A percentile compares a stretch with the other conserved stretches of the same genome.
Evolutionary conservation across 2,329 filamentous ascomycete species (phyloP).

Genomic region (Talaromyces sp.): DNA sequence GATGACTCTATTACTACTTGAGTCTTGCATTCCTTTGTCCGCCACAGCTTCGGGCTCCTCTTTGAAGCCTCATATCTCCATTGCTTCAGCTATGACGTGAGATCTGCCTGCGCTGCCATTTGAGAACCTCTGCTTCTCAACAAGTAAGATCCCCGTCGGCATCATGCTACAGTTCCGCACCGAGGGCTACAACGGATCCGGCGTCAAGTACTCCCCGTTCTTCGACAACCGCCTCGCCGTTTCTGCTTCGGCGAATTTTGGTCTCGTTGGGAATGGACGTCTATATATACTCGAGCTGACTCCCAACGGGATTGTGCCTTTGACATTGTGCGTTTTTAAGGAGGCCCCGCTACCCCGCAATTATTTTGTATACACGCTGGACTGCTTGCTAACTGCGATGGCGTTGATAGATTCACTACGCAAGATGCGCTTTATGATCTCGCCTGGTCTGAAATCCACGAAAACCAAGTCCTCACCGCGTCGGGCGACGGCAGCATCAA

Average conservation of each 20-base stretch:
- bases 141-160: background rate
- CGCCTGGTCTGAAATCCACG: conserved; percentile 92
- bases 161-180: conserved; percentile 91
- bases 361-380: background rate
- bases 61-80: background rate
- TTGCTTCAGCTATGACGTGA: conserved; percentile 7
- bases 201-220: conserved; percentile 97
- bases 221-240: conserved; percentile 93
- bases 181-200: conserved; percentile 90
- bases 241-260: conserved; percentile 88
- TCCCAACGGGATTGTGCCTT: conserved; percentile 72
- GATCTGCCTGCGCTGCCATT: background rate
- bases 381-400: background rate
- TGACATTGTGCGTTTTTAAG: conserved; percentile 62
- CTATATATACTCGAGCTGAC: conserved; percentile 81
- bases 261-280: conserved; percentile 87
- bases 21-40: background rate
- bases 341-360: conserved; percentile 5
- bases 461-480: conserved; percentile 85
- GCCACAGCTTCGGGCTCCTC: background rate
- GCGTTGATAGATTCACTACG: conserved; percentile 70
- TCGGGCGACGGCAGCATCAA: conserved; percentile 93
- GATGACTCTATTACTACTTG: background rate
- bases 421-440: conserved; percentile 96
- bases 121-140: conserved; percentile 1